Base-by-base conservation (phyloP, 2,329 filamentous ascomycete genomes). In the Tricladium varicosporioides region DNA sequence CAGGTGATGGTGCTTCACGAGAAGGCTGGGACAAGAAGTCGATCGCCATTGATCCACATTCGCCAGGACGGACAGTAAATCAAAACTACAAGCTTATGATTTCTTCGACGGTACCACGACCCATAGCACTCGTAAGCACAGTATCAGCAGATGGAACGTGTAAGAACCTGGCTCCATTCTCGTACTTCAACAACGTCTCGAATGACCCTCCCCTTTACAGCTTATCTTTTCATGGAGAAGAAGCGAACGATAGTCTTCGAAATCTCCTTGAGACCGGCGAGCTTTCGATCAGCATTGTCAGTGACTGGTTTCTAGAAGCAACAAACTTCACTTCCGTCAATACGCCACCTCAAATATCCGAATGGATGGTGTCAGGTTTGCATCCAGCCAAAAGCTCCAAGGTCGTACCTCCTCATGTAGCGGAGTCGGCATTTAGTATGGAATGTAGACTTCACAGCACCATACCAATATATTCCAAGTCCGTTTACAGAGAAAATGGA, bases 31-130 rank as follows among this genome's bases (percentile, higher is more conserved):
- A 83, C 57, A 68, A 75, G 33, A 44, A 67, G 2, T 89, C 94
- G 74, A 73, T 92, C 63, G 75, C 84, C 67, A 94, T 96, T 65
- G 86, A 95, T 72, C 92, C 92, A 0, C 84, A 91, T 71, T 50
- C 16, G 2, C 45, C 36, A 11, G 63, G 66, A 40, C 45, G 47
- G 1, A 42, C 83, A 0, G 74, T 82, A 0, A 74, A 76, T 1
- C 83, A 82, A 75, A 96, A 96, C 80, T 96, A 96, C 81, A 95
- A 94, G 75, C 82, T 96, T 18, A 78, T 96, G 58, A 94, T 96
- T 73, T 88, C 84, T 14, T 84, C 84, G 63, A 83, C 96, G 63
- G 80, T 91, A 8, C 92, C 92, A 1, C 83, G 92, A n/a, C 92
- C 92, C 13, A 87, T 96, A 67, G 82, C 81, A 56, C 80, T 85